These are phyloP conservation scores for Sherardia arvensis DNA, from an alignment of 257 asterid species.

Conservation along the genomic window DNA sequence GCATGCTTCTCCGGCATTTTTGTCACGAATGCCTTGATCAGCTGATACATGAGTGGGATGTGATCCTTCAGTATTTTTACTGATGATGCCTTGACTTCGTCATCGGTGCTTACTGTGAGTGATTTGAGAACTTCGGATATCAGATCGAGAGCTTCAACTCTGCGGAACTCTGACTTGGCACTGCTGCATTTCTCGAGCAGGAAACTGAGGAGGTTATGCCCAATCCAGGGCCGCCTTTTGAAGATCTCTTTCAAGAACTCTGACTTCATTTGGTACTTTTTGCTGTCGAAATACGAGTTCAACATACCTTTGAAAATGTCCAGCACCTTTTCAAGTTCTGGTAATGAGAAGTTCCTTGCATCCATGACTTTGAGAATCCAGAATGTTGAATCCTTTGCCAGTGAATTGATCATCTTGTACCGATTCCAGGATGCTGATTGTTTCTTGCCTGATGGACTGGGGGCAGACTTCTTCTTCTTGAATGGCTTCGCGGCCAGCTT, in stretches of 20 bases:
- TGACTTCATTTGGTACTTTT: constrained; percentile 70
- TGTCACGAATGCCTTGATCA: constrained; percentile 46
- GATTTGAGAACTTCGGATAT: constrained; percentile 53
- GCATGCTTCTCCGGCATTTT: constrained; percentile 85
- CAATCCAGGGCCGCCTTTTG: constrained; percentile 71
- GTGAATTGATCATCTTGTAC: constrained; percentile 63
- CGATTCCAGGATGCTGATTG: constrained; percentile 67
- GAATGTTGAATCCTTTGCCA: constrained; percentile 67
- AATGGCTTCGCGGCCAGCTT: constrained; percentile 81
- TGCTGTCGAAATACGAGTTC: constrained; percentile 62
- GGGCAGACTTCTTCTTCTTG: constrained; percentile 66
- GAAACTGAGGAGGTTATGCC: constrained; percentile 48
- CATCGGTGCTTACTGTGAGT: constrained; percentile 24
- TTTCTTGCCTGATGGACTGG: constrained; percentile 63
- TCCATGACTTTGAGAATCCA: constrained; percentile 84
- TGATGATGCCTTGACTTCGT: constrained; percentile 15
- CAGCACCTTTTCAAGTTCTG: constrained; percentile 49
- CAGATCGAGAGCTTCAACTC: constrained; percentile 81
- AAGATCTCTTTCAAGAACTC: constrained; percentile 71
- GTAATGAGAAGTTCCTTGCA: constrained; percentile 42
- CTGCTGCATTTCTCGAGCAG: constrained; percentile 72
- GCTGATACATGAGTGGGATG: constrained; percentile 35
- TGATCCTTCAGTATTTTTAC: constrained; percentile 38
- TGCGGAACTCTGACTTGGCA: constrained; percentile 63
- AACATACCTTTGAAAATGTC: constrained; percentile 45